Percentiles rank a stretch among this genome's conserved stretches.
Conservation (phyloP, 345 rosid species). For the Populus deltoides region DNA sequence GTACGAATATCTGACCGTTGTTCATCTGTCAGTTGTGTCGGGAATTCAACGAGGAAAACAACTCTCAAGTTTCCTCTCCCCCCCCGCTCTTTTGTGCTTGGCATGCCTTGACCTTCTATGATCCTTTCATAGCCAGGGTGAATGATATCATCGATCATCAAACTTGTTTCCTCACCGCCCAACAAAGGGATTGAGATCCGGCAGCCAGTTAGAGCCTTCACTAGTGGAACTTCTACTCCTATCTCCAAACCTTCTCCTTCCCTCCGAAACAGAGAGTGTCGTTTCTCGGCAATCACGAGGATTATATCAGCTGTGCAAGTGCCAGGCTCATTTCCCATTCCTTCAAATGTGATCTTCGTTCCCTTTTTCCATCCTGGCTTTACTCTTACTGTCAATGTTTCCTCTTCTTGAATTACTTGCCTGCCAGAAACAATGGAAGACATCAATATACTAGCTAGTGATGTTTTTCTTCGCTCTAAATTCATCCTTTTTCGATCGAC, state of each 20-base stretch:
- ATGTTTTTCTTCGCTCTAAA: no score
- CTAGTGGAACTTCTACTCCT: constrained; percentile 50
- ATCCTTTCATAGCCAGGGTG: constrained; percentile 52
- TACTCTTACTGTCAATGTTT: constrained; percentile 58
- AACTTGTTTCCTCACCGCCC: constrained; percentile 41
- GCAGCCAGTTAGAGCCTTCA: constrained; percentile 64
- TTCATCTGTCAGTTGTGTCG: constrained; percentile 45
- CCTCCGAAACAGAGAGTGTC: constrained; percentile 51
- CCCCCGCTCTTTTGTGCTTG: constrained; percentile 42
- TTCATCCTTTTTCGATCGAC: background rate
- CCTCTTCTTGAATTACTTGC: constrained; percentile 55
- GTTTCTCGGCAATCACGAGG: constrained; percentile 58
- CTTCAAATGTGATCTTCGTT: constrained; percentile 78
- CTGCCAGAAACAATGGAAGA: constrained; percentile 24
- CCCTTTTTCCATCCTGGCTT: constrained; percentile 89
- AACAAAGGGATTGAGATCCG: constrained; percentile 51
- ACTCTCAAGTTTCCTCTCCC: constrained; percentile 44
- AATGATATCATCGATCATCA: constrained; percentile 48
- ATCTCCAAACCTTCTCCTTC: constrained; percentile 67
- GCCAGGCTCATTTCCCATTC: constrained; percentile 70
- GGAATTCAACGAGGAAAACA: constrained; percentile 29
- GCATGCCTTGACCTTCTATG: constrained; percentile 68
- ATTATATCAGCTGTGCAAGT: constrained; percentile 58
- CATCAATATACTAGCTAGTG: background rate
- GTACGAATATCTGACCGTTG: constrained; percentile 42